Conservation (phyloP, 2,329 filamentous ascomycete genomes). For the Sarocladium brachiariae region DNA sequence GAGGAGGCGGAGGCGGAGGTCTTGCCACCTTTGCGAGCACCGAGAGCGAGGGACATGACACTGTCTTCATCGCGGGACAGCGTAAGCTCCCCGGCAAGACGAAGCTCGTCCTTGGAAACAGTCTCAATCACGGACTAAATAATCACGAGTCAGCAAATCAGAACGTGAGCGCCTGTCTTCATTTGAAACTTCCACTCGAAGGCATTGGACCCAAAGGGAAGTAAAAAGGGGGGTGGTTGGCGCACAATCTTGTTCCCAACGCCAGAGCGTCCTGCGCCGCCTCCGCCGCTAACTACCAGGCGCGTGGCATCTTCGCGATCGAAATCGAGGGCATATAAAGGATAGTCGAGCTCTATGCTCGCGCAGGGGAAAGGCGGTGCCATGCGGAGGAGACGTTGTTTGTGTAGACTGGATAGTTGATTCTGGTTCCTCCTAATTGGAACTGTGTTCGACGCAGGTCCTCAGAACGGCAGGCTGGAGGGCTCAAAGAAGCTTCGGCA, state of each 20-base stretch:
- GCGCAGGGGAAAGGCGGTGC: conserved; percentile 39
- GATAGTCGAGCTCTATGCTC: conserved; percentile 68
- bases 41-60: conserved; percentile 72
- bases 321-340: conserved; percentile 82
- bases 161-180: no score
- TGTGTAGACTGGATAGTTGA: not conserved
- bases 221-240: no score
- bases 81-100: conserved; percentile 64
- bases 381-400: conserved; percentile 21
- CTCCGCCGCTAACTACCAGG: conserved; percentile 79
- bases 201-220: no score
- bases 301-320: conserved; percentile 71
- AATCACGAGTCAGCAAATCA: not conserved
- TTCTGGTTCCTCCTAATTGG: not conserved
- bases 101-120: conserved; percentile 55
- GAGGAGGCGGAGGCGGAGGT: not conserved
- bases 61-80: conserved; percentile 83
- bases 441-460: not conserved
- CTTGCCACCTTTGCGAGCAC: conserved; percentile 48
- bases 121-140: conserved; percentile 65
- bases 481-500: no score
- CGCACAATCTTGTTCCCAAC: conserved; percentile 82
- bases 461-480: no score
- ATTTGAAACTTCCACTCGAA: no score
- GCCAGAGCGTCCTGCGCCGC: conserved; percentile 72